phyloP scores from a whole-genome alignment of 345 rosid species.

The Streptanthus diversifolius region DNA sequence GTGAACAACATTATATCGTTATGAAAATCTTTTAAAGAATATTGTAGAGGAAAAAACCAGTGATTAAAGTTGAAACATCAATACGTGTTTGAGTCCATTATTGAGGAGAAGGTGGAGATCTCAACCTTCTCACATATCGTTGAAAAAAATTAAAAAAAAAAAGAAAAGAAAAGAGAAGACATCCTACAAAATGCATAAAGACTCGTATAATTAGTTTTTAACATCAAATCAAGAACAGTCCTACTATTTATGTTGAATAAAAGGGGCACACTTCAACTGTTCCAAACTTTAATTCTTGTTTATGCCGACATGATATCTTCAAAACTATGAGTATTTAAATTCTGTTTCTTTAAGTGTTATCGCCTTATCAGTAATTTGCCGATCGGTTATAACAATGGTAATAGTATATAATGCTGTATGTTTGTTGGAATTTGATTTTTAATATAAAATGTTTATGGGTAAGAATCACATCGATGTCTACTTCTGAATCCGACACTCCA shows the following conservation, averaged over 20 bases:
- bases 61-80: slow-evolving; percentile 19
- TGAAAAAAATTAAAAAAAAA: neutral
- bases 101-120: slow-evolving; percentile 21
- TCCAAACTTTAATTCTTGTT: slow-evolving; percentile 6
- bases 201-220: neutral
- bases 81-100: slow-evolving; percentile 21
- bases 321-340: too few species aligned
- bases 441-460: too few species aligned
- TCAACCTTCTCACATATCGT: neutral
- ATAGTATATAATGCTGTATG: neutral
- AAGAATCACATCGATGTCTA: too few species aligned
- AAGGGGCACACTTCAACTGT: slow-evolving; percentile 16
- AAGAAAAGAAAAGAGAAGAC: neutral
- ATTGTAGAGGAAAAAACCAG: neutral
- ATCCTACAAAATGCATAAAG: neutral
- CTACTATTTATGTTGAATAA: neutral
- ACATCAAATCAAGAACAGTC: neutral
- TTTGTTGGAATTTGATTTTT: neutral
- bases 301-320: slow-evolving; percentile 19
- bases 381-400: too few species aligned
- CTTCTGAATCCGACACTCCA: too few species aligned
- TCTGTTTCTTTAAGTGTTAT: too few species aligned
- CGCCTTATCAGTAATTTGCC: too few species aligned
- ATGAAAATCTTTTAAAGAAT: neutral
- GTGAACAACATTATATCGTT: neutral